Evolutionary conservation across 768 basidiomycete species (phyloP).

Genomic region (Tricholoma sp.): DNA sequence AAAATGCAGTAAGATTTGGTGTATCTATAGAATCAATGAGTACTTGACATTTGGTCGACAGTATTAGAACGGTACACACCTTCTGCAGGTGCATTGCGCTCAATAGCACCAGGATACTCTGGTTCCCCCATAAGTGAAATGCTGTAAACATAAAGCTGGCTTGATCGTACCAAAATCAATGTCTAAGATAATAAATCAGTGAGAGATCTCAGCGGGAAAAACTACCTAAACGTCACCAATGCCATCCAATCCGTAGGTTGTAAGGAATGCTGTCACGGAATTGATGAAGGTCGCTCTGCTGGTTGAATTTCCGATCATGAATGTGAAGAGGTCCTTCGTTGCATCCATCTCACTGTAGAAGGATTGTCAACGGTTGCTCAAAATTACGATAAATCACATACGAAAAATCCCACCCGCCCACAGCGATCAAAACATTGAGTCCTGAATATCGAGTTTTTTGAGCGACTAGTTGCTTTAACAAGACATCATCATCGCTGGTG

Average conservation of each 20-base stretch:
- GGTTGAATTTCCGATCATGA: conserved; percentile 11
- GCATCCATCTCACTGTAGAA: conserved; percentile 6
- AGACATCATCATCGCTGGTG: neutral
- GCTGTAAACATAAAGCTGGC: too few species aligned
- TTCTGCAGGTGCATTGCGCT: conserved; percentile 15
- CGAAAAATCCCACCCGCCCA: conserved; percentile 18
- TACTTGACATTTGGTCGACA: too few species aligned
- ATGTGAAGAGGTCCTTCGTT: conserved; percentile 7
- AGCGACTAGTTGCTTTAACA: too few species aligned
- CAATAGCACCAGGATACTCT: conserved; percentile 14
- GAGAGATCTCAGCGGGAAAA: too few species aligned
- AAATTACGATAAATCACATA: too few species aligned
- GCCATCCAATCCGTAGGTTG: conserved; percentile 12
- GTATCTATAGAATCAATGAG: conserved; percentile 19
- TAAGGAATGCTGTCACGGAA: conserved; percentile 11
- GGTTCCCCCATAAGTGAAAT: too few species aligned
- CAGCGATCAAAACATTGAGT: conserved; percentile 15
- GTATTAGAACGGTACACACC: too few species aligned
- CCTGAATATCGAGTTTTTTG: too few species aligned
- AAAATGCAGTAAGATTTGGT: conserved; percentile 18
- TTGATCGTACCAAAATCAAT: conserved; percentile 22
- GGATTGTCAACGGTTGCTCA: too few species aligned
- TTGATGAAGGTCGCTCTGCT: conserved; percentile 15
- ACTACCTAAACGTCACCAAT: conserved; percentile 5
- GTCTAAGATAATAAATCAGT: too few species aligned